Evolutionary conservation across 1,284 basidiomycete genomes (phyloP).

Genomic region (Erythrobasidium hasegawianum): DNA sequence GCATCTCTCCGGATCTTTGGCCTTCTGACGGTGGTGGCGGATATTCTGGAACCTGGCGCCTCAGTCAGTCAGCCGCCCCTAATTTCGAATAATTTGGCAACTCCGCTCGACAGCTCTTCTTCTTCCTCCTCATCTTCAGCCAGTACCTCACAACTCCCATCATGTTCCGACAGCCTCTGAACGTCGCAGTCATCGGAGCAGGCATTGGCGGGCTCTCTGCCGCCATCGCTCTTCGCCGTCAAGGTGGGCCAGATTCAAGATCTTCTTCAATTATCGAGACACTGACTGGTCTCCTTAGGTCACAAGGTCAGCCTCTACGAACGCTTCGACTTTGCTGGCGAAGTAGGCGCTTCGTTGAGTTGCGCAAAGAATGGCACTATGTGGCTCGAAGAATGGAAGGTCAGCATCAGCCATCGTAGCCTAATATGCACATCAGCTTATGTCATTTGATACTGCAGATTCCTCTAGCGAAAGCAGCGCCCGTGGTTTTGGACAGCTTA

Average conservation of each 20-base stretch:
- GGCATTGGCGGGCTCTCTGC: slow-evolving; percentile 47
- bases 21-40: too few species aligned
- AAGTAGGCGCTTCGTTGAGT: slow-evolving; percentile 48
- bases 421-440: background rate
- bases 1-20: background rate
- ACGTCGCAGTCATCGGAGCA: slow-evolving; percentile 44
- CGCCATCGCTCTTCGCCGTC: slow-evolving; percentile 45
- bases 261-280: slow-evolving; percentile 13
- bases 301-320: slow-evolving; percentile 45
- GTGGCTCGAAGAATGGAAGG: slow-evolving; percentile 46
- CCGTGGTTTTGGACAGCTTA: slow-evolving; percentile 45
- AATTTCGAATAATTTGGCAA: slow-evolving; percentile 32
- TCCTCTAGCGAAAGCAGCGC: slow-evolving; percentile 42
- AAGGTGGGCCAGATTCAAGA: slow-evolving; percentile 39
- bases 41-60: too few species aligned
- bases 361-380: slow-evolving; percentile 46
- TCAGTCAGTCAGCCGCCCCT: background rate
- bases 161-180: slow-evolving; percentile 10
- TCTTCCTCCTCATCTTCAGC: background rate
- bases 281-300: background rate
- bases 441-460: slow-evolving; percentile 1
- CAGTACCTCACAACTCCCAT: background rate
- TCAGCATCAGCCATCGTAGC: background rate
- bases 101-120: background rate
- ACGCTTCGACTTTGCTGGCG: slow-evolving; percentile 46